phyloP scores from a whole-genome alignment of 176 grass and related monocot genomes.

The Musa troglodytarum region DNA sequence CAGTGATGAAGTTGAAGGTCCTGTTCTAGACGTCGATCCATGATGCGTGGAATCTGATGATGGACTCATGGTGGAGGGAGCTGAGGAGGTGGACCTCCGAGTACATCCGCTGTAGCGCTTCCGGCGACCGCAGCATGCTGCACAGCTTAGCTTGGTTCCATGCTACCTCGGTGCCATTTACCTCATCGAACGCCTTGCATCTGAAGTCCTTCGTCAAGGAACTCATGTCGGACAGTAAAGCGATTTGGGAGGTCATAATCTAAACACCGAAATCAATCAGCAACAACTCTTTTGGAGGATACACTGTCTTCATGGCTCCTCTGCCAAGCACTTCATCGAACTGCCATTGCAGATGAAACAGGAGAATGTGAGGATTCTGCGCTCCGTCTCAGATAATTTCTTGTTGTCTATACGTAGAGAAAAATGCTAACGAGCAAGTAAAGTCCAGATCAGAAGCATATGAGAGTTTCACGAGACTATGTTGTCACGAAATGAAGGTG shows the following conservation, averaged over 20 bases:
- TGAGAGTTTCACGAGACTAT: background rate
- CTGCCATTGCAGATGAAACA: conserved; percentile 20
- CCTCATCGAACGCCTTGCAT: conserved; percentile 70
- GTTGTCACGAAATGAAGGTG: background rate
- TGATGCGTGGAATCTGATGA: conserved; percentile 65
- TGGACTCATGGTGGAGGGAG: conserved; percentile 52
- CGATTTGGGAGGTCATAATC: background rate
- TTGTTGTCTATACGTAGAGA: background rate
- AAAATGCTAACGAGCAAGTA: background rate
- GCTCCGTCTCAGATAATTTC: background rate
- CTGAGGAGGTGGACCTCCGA: conserved; percentile 79
- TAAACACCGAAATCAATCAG: background rate
- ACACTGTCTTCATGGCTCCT: conserved; percentile 87
- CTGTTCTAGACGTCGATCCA: conserved; percentile 40
- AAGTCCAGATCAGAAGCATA: too few species aligned
- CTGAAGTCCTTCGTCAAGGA: conserved; percentile 17
- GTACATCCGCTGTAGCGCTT: conserved; percentile 66
- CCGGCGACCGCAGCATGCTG: conserved; percentile 46
- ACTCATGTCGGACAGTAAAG: background rate
- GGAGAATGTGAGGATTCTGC: background rate
- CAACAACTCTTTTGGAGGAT: background rate
- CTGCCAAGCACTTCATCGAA: conserved; percentile 64
- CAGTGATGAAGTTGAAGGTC: conserved; percentile 94
- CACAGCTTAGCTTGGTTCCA: conserved; percentile 84
- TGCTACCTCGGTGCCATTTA: conserved; percentile 61